Conservation (phyloP, 1,139 yeast genomes). For the Sugiyamaella sp. region DNA sequence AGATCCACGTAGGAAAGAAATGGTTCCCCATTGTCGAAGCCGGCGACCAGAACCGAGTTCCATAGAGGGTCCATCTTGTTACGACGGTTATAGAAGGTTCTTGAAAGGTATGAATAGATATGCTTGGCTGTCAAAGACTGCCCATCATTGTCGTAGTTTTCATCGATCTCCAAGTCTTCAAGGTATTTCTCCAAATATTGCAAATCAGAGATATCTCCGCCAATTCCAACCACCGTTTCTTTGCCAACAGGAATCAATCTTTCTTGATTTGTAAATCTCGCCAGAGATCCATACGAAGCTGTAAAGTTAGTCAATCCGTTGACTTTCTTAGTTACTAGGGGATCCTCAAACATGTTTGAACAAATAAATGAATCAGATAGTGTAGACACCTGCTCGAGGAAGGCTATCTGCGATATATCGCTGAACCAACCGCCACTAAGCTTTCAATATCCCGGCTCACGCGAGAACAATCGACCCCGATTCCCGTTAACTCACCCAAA, state of each 20-base stretch:
- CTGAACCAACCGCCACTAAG: no score
- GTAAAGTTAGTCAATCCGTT: not conserved
- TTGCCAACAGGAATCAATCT: conserved; percentile 81
- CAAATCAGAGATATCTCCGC: conserved; percentile 94
- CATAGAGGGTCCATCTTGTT: conserved; percentile 94
- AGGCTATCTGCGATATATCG: no score
- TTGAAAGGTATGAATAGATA: conserved; percentile 83
- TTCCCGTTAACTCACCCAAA: conserved; percentile 52
- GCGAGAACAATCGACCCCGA: not conserved
- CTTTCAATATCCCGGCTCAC: not conserved
- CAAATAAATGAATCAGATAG: no score
- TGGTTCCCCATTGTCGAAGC: conserved; percentile 64
- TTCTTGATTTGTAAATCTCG: conserved; percentile 83
- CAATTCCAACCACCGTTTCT: conserved; percentile 86
- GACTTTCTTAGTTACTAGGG: no score
- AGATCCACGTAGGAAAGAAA: conserved; percentile 86
- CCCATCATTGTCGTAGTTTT: conserved; percentile 80
- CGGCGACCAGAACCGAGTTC: conserved; percentile 93
- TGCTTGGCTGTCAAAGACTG: conserved; percentile 80
- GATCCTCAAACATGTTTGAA: no score
- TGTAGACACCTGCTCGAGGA: no score
- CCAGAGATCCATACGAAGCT: conserved; percentile 84
- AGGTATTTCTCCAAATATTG: conserved; percentile 78
- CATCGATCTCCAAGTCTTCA: conserved; percentile 71
- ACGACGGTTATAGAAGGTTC: conserved; percentile 84